Percentiles rank a stretch among this genome's conserved stretches.
Conservation (phyloP, 2,329 filamentous ascomycete species). For the Fusarium lyarnte region DNA sequence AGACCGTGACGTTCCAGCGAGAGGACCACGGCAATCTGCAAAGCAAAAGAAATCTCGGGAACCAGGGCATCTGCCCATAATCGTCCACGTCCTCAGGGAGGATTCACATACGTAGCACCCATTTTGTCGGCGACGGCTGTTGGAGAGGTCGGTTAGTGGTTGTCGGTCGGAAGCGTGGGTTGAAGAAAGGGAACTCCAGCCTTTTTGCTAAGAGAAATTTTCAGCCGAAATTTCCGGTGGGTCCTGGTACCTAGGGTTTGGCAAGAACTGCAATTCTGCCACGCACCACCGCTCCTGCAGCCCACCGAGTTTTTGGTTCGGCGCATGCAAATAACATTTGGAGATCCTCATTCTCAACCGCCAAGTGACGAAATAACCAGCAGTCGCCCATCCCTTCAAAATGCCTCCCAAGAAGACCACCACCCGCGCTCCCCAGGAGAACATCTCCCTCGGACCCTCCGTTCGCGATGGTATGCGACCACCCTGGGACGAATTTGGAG, state of each 20-base stretch:
- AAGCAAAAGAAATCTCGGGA: conserved; percentile 57
- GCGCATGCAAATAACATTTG: conserved; percentile 41
- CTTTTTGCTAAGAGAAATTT: conserved; percentile 23
- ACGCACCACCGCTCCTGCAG: conserved; percentile 47
- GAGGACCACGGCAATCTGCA: conserved; percentile 85
- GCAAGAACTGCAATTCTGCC: conserved; percentile 48
- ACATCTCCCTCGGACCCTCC: conserved; percentile 97
- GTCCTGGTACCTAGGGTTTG: conserved; percentile 43
- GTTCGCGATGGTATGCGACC: conserved; percentile 83
- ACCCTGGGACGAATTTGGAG: conserved; percentile 2
- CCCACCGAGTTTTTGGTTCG: conserved; percentile 36
- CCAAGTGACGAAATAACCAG: conserved; percentile 49
- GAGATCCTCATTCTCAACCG: conserved; percentile 48
- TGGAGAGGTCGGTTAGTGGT: conserved; percentile 52
- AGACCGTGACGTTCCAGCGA: conserved; percentile 69
- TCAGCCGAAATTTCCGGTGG: conserved; percentile 27
- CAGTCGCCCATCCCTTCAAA: conserved; percentile 58
- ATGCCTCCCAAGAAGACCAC: conserved; percentile 96
- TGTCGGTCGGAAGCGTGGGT: conserved; percentile 45
- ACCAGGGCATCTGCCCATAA: conserved; percentile 56
- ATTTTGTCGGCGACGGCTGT: conserved; percentile 55
- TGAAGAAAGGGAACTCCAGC: conserved; percentile 1
- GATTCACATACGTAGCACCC: conserved; percentile 64
- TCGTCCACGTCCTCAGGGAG: conserved; percentile 49
- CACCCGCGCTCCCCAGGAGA: conserved; percentile 83